Evolutionary conservation across 306 rosid genomes (phyloP).

Genomic region (Rubus parviflorus): DNA sequence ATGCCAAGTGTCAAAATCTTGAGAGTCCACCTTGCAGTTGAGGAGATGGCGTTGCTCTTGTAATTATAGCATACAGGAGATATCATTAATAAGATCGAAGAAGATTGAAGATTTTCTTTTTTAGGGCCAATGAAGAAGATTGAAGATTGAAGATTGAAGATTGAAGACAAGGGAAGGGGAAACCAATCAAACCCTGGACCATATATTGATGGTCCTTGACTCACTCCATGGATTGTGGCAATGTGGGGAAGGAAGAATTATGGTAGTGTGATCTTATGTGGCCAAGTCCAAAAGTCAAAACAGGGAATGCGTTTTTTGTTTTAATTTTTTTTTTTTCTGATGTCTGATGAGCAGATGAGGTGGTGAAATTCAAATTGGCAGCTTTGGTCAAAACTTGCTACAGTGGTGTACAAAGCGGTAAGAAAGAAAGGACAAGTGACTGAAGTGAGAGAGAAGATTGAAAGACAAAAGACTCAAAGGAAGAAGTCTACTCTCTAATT

Average conservation of each 20-base stretch:
- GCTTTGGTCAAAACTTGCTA: conserved; percentile 48
- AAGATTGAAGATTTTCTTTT: not conserved
- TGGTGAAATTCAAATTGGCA: conserved; percentile 42
- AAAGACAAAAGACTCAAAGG: conserved; percentile 1
- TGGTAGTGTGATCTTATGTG: not conserved
- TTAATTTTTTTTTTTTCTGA: not conserved
- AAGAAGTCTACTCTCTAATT: not conserved
- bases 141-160: not conserved
- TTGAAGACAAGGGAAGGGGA: not conserved
- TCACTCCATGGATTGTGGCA: conserved; percentile 17
- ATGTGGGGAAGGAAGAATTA: not conserved
- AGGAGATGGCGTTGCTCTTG: conserved; percentile 43
- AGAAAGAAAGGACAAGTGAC: conserved; percentile 34
- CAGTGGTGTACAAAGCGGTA: conserved; percentile 36
- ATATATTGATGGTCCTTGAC: not conserved
- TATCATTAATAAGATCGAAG: conserved; percentile 7
- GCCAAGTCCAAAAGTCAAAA: not conserved
- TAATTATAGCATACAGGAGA: conserved; percentile 42
- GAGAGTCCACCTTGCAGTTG: conserved; percentile 27
- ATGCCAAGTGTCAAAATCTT: conserved; percentile 29
- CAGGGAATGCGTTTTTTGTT: conserved; percentile 1
- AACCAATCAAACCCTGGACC: not conserved
- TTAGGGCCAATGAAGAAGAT: no score
- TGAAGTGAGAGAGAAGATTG: not conserved
- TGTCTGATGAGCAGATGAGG: conserved; percentile 9